Conservation (phyloP, 2,329 filamentous ascomycete species). For the Pseudogymnoascus sp. region DNA sequence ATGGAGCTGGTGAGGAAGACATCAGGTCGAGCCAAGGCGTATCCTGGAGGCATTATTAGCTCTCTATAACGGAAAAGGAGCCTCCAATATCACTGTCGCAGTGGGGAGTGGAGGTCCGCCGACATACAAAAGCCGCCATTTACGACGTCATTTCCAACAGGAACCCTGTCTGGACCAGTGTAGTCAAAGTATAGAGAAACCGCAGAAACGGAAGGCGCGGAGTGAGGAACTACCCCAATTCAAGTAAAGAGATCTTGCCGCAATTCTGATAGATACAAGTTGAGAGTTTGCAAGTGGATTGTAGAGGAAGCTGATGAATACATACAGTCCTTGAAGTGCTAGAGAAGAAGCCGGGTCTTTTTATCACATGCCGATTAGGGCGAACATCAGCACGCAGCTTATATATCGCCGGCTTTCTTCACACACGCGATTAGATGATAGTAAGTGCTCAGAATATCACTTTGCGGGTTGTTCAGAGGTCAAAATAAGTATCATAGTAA, state of each 20-base stretch:
- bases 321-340: not conserved
- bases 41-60: conserved; percentile 22
- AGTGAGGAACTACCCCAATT: conserved; percentile 2
- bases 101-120: conserved; percentile 11
- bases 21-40: conserved; percentile 29
- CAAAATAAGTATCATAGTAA: conserved; percentile 2
- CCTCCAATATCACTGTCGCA: not conserved
- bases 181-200: not conserved
- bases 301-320: not conserved
- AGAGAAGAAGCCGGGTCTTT: not conserved
- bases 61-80: not conserved
- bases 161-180: conserved; percentile 5
- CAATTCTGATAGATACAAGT: not conserved
- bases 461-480: not conserved
- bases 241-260: not conserved
- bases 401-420: not conserved
- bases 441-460: not conserved
- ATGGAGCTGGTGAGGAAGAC: conserved; percentile 25
- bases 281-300: not conserved
- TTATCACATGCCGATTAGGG: conserved; percentile 7
- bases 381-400: not conserved
- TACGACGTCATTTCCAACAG: conserved; percentile 25
- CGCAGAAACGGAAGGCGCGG: not conserved
- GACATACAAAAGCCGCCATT: conserved; percentile 29
- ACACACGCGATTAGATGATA: not conserved